Evolutionary conservation across 805 yeast species (phyloP), one percentile per base, ranked within the genome.

Genomic region (Blastobotrys chiropterorum): DNA sequence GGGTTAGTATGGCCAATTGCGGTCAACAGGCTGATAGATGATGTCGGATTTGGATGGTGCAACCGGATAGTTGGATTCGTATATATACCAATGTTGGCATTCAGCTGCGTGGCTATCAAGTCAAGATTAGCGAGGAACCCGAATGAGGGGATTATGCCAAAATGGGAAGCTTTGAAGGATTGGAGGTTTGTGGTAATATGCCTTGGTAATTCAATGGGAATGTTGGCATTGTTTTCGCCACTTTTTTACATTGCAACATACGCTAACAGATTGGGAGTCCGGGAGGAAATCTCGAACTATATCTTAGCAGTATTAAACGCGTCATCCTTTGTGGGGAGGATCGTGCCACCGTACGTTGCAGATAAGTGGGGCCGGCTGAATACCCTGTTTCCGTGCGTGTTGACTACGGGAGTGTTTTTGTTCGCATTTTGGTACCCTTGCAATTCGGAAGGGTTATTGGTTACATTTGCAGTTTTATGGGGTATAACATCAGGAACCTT

Each of bases 41-140:
- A 63, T 13, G 69, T 77, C 20, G 84, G 84, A 1, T 79, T 76
- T 58, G 70, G 68, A 8, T 80, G 84, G 83, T 75, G 80, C 2
- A 68, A 77, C 44, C 68, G 85, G 48, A 67, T 72, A 14, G 64
- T 78, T 46, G 79, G 78, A 20, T 48, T 48, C 22, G 31, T 48
- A 5, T 42, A 30, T 19, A 22, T 48, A 13, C 47, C 47, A 7
- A 11, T 50, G 34, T 44, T 53, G 48, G 45, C 50, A 21, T 43
- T 53, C 45, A 45, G 47, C 17, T 49, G 31, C 45, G 19, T 26
- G 39, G 46, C 52, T 30, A 16, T 53, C 38, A 3, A 47, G 38
- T 44, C 40, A 41, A 39, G 54, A 30, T 45, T 51, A 20, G 50
- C 20, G n/a, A 34, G 26, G 21, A 40, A 11, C 7, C 20, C 16